A percentile compares a stretch with the other conserved stretches of the same genome.
Conservation (phyloP, 495 filamentous ascomycete genomes). For the Jackrogersella multiformis region DNA sequence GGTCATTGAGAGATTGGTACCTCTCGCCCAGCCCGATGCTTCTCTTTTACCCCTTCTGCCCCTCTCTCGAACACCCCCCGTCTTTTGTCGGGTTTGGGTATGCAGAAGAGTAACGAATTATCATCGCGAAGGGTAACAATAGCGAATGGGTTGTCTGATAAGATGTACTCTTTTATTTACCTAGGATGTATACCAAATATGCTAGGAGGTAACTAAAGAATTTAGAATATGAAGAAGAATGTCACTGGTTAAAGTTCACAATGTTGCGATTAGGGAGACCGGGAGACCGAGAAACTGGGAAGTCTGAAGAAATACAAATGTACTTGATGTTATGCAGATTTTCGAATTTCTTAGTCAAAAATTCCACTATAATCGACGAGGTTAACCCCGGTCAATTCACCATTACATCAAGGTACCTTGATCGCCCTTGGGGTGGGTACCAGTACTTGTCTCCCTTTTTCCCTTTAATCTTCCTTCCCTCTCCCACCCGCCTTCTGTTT, state of each 20-base stretch:
- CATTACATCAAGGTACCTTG: constrained; percentile 38
- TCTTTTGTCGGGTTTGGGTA: background rate
- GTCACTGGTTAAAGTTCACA: too few relatives aligned
- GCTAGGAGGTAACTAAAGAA: too few relatives aligned
- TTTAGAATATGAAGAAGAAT: too few relatives aligned
- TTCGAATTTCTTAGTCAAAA: constrained; percentile 43
- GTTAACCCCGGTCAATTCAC: constrained; percentile 34
- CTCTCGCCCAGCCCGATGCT: constrained; percentile 34
- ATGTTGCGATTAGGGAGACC: too few relatives aligned
- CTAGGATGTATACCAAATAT: too few relatives aligned
- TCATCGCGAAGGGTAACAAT: constrained; percentile 5
- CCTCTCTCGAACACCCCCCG: background rate
- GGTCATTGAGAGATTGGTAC: constrained; percentile 16
- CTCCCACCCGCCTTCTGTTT: constrained; percentile 39
- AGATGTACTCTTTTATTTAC: too few relatives aligned
- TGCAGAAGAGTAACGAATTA: constrained; percentile 6
- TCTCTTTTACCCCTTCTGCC: constrained; percentile 6
- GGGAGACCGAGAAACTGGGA: too few relatives aligned
- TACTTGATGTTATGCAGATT: too few relatives aligned
- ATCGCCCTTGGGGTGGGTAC: constrained; percentile 41
- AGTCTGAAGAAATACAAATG: too few relatives aligned
- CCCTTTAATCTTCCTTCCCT: constrained; percentile 43
- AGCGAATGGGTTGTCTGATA: too few relatives aligned
- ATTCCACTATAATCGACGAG: constrained; percentile 31
- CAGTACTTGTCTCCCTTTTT: constrained; percentile 43